Percentiles rank a stretch among this genome's conserved stretches.
Conservation (phyloP, 768 basidiomycete genomes). For the Clitopilus passeckerianus region DNA sequence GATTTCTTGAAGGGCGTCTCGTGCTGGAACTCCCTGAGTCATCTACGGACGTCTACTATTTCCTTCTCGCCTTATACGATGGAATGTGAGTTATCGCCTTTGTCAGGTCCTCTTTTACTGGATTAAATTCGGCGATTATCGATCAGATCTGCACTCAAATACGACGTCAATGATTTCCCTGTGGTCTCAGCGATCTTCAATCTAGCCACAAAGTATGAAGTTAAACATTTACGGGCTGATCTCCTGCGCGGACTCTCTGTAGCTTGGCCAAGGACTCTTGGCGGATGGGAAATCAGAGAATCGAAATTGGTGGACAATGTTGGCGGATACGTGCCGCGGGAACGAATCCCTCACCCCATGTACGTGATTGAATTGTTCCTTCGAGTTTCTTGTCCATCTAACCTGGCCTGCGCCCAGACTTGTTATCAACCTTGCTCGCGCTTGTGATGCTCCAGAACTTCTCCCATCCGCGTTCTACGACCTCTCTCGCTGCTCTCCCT, state of each 20-base stretch:
- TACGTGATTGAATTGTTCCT: constrained; percentile 25
- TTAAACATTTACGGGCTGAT: constrained; percentile 52
- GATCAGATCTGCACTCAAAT: constrained; percentile 39
- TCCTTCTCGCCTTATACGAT: constrained; percentile 66
- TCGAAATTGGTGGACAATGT: constrained; percentile 41
- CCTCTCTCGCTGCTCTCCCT: constrained; percentile 63
- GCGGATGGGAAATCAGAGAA: constrained; percentile 66
- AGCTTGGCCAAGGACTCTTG: constrained; percentile 59
- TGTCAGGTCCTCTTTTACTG: neutral
- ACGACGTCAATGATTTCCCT: constrained; percentile 46
- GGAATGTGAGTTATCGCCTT: constrained; percentile 48
- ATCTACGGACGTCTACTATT: constrained; percentile 50
- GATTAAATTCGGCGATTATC: constrained; percentile 10
- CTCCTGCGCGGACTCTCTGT: constrained; percentile 46
- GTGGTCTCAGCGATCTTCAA: constrained; percentile 52
- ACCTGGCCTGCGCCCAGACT: constrained; percentile 30
- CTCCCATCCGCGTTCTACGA: constrained; percentile 79
- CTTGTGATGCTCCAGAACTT: constrained; percentile 48
- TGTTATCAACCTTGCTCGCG: constrained; percentile 63
- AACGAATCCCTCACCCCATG: constrained; percentile 63
- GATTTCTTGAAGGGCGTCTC: constrained; percentile 51
- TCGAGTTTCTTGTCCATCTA: constrained; percentile 2
- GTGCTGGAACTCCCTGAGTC: constrained; percentile 51
- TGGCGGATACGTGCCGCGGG: constrained; percentile 54
- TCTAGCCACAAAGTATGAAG: constrained; percentile 60